These are phyloP conservation scores for Cynanchum wilfordii DNA, from an alignment of 257 asterid genomes.

Conservation along the genomic window DNA sequence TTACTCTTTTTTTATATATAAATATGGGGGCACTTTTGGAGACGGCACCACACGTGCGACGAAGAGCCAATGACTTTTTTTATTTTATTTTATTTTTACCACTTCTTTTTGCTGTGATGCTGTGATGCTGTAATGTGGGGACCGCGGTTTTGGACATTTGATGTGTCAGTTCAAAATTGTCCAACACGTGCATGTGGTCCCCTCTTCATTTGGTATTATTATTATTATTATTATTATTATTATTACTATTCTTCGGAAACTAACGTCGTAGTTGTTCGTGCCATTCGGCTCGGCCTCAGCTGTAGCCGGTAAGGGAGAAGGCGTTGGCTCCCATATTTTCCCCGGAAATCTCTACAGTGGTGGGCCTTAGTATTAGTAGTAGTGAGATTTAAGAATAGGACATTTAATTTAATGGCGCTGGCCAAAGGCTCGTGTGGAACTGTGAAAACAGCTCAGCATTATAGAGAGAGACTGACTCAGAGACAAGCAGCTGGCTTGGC, in stretches of 20 bases:
- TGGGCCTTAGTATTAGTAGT: too few species aligned
- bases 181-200: slow-evolving; percentile 26
- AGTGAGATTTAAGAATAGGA: neutral
- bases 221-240: too few species aligned
- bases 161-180: slow-evolving; percentile 14
- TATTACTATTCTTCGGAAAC: neutral
- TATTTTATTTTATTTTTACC: too few species aligned
- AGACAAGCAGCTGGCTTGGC: slow-evolving; percentile 10
- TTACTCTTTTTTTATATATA: too few species aligned
- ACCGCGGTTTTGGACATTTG: slow-evolving; percentile 17
- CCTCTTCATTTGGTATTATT: neutral
- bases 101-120: too few species aligned
- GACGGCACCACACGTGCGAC: slow-evolving; percentile 23
- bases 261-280: neutral
- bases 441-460: slow-evolving; percentile 15
- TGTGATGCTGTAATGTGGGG: slow-evolving; percentile 4
- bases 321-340: too few species aligned
- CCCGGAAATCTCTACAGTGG: too few species aligned
- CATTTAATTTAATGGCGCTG: neutral
- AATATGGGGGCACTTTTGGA: neutral
- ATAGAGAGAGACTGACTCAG: too few species aligned
- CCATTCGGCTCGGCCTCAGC: neutral
- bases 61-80: neutral
- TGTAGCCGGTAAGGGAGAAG: neutral
- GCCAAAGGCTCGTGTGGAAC: slow-evolving; percentile 18